Base-by-base conservation (phyloP, 1,284 basidiomycete genomes). In the Fomitopsis palustris region DNA sequence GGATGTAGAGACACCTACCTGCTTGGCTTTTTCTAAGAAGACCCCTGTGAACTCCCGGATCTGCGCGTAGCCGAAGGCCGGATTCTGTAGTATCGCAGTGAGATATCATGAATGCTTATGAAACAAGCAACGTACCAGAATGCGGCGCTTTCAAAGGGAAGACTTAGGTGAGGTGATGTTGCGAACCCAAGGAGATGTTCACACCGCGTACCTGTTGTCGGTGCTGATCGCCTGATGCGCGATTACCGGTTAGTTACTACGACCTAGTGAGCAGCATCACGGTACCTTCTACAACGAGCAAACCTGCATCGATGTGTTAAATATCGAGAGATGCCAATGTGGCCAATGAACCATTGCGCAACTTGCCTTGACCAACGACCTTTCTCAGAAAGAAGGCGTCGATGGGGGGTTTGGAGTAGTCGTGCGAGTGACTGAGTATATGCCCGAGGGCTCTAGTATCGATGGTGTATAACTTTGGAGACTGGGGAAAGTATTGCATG, bases 21-120 rank as follows among this genome's bases (percentile, higher is more conserved):
- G 71, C 0, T 75, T 60, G 0, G 84, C 70, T 67, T 86, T 85
- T 7, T 78, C 73, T 3, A 84, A 61, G 58, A 87, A 86, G n/a
- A 86, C 77, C 12, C 74, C 73, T 0, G 81, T 86, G 0, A 87
- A 68, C 45, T 80, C 80, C 1, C 85, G 75, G 27, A 86, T 77
- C 61, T 85, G 81, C 0, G 77, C 69, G 0, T 77, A 75, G 3
- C 83, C 81, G 58, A 87, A 86, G 0, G 82, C 84, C 17, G 84
- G 84, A 62, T 85, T 87, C 84, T 71, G 23, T n/a, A 23, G 25
- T 16, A n/a, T 4, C 8, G 5, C 31, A 8, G 7, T 29, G 31
- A 43, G 41, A 12, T 10, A 27, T 12, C 9, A 14, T 12, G 10
- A 23, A 7, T 38, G 19, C 7, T 3, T 17, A 9, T n/a, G 6